These are phyloP conservation scores for Daldinia eschscholtzii DNA, from an alignment of 2,329 filamentous ascomycete species.

Conservation along the genomic window DNA sequence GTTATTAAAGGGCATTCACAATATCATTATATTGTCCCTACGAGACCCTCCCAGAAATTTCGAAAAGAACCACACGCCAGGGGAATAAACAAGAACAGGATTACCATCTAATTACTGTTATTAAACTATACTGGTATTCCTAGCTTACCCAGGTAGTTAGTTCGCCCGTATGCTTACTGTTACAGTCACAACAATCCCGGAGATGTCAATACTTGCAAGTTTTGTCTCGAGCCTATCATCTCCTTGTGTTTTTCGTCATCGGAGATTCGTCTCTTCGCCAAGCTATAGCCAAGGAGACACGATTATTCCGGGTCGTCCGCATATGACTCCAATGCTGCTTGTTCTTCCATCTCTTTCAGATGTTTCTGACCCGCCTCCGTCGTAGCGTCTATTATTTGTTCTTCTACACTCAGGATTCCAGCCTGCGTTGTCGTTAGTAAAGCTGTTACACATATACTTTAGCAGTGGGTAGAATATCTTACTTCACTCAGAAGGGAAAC, in stretches of 20 bases:
- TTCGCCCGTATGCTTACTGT: neutral
- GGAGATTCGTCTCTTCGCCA: neutral
- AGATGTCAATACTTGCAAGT: neutral
- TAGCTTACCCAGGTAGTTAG: neutral
- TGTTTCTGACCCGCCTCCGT: conserved; percentile 86
- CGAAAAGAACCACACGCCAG: neutral
- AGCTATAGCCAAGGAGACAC: conserved; percentile 1
- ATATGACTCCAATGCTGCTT: conserved; percentile 57
- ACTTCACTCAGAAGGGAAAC: conserved; percentile 83
- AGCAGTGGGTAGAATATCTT: conserved; percentile 49
- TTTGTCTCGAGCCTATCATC: neutral
- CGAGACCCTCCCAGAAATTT: neutral
- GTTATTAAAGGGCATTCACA: neutral
- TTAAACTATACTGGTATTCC: conserved; percentile 16
- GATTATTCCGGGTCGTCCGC: conserved; percentile 59
- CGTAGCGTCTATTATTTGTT: conserved; percentile 95
- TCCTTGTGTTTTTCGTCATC: neutral
- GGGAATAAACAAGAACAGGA: neutral
- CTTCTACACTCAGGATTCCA: conserved; percentile 89
- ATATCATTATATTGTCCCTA: neutral
- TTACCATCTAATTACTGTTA: neutral
- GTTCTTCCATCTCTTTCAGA: conserved; percentile 79
- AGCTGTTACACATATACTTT: conserved; percentile 53
- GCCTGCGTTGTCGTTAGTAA: conserved; percentile 63
- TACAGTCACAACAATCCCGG: neutral